These are phyloP conservation scores for Limnomonas spitsbergensis DNA, from an alignment of 139 green algal species.

Conservation along the genomic window DNA sequence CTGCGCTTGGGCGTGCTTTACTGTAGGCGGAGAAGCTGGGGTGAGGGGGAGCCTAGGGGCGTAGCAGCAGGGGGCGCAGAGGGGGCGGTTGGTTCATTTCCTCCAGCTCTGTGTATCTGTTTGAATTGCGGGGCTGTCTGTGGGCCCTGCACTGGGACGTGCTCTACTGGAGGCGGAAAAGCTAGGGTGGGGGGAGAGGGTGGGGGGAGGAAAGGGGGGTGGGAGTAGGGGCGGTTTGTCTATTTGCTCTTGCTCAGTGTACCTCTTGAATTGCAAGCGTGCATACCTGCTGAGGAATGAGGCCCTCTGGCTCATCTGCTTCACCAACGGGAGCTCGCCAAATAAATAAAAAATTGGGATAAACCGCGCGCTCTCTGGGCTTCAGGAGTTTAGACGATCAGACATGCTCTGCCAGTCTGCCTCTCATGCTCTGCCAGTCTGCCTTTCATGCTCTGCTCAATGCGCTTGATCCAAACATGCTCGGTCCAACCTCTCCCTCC, in stretches of 20 bases:
- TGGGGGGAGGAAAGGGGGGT: not conserved
- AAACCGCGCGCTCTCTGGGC: too few species aligned
- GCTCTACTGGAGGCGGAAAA: slow-evolving; percentile 74
- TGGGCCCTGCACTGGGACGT: slow-evolving; percentile 78
- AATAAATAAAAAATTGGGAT: too few species aligned
- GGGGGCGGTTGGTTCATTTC: not conserved
- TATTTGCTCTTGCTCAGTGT: too few species aligned
- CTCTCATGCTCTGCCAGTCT: too few species aligned
- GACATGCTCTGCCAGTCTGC: too few species aligned
- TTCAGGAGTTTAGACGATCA: too few species aligned
- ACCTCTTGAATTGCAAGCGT: slow-evolving; percentile 70
- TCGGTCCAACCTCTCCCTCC: too few species aligned
- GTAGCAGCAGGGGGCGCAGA: not conserved
- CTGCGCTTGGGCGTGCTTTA: slow-evolving; percentile 72
- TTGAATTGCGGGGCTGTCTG: slow-evolving; percentile 71
- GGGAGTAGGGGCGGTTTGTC: not conserved
- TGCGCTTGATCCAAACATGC: too few species aligned
- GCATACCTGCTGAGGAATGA: slow-evolving; percentile 80
- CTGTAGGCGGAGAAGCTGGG: slow-evolving; percentile 70
- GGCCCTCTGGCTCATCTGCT: too few species aligned
- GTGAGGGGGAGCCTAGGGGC: slow-evolving; percentile 28
- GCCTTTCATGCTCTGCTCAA: too few species aligned
- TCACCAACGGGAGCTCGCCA: too few species aligned
- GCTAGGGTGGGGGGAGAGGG: slow-evolving; percentile 48
- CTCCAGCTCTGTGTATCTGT: too few species aligned